Conservation (phyloP, 1,284 basidiomycete species). For the Fomitopsis palustris region DNA sequence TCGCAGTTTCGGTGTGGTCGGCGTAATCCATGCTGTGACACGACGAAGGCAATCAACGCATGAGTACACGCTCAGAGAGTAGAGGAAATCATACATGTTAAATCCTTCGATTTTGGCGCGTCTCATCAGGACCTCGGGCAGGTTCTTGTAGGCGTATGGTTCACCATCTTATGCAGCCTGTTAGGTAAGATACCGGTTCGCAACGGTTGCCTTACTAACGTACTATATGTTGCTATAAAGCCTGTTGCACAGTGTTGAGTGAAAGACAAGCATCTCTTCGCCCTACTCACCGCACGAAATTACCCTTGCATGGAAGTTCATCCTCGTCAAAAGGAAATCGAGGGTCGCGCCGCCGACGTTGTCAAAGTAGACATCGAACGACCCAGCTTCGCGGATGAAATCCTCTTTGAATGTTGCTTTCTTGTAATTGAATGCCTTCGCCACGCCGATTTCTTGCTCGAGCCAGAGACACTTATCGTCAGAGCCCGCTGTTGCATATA, state of each 20-base stretch:
- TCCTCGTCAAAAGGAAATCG: slow-evolving; percentile 66
- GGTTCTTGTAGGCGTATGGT: slow-evolving; percentile 57
- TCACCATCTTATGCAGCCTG: slow-evolving; percentile 23
- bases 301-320: slow-evolving; percentile 77
- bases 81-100: slow-evolving; percentile 65
- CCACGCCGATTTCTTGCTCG: slow-evolving; percentile 75
- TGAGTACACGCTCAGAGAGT: too few species aligned
- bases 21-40: slow-evolving; percentile 72
- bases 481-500: slow-evolving; percentile 80
- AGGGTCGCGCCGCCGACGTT: slow-evolving; percentile 86
- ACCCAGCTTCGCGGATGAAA: slow-evolving; percentile 56
- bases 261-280: not conserved
- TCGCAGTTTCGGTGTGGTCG: slow-evolving; percentile 48
- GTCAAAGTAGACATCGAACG: slow-evolving; percentile 81
- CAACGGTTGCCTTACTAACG: slow-evolving; percentile 16
- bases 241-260: slow-evolving; percentile 40
- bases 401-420: slow-evolving; percentile 65
- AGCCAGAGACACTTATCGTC: slow-evolving; percentile 84
- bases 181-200: not conserved
- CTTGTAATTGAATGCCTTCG: slow-evolving; percentile 88
- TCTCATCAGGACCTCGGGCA: slow-evolving; percentile 66
- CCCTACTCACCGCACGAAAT: slow-evolving; percentile 61
- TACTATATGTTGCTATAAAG: slow-evolving; percentile 78
- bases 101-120: slow-evolving; percentile 82
- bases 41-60: not conserved